Evolutionary conservation across 805 yeast genomes (phyloP).

Genomic region (Dipodascus geniculatus): DNA sequence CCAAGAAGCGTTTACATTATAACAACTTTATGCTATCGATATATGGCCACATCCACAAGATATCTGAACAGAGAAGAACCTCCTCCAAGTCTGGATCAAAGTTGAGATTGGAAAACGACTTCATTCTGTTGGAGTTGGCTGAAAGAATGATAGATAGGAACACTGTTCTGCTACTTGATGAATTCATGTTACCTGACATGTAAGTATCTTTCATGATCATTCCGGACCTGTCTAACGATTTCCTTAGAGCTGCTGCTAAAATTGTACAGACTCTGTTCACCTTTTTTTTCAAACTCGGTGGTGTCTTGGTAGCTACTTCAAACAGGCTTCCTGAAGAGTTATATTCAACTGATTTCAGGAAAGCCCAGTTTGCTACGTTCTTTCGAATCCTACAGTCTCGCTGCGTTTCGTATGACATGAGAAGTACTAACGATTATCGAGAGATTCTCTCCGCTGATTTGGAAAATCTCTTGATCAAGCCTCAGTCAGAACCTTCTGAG

Average conservation of each 20-base stretch:
- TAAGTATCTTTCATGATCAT: conserved; percentile 2
- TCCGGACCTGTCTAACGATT: not conserved
- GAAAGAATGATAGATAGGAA: conserved; percentile 45
- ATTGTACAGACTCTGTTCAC: conserved; percentile 54
- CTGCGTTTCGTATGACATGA: conserved; percentile 54
- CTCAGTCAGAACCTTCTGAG: not conserved
- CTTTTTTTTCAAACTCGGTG: conserved; percentile 61
- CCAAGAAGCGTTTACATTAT: conserved; percentile 63
- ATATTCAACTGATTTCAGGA: conserved; percentile 54
- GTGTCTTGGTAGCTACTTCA: conserved; percentile 63
- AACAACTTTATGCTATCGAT: conserved; percentile 61
- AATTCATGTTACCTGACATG: conserved; percentile 67
- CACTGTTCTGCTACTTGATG: conserved; percentile 55
- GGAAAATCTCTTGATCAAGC: not conserved
- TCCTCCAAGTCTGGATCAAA: conserved; percentile 16
- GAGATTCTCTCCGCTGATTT: conserved; percentile 21
- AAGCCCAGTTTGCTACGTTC: conserved; percentile 44
- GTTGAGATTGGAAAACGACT: conserved; percentile 41
- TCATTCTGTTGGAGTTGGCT: conserved; percentile 54
- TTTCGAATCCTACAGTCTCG: conserved; percentile 44
- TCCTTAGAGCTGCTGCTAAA: conserved; percentile 45
- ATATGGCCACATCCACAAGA: conserved; percentile 45
- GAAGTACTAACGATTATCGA: conserved; percentile 46
- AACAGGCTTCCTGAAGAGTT: conserved; percentile 59
- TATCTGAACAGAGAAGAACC: conserved; percentile 35